These are phyloP conservation scores for Jatropha podagrica DNA, from an alignment of 441 rosid genomes.

Conservation along the genomic window DNA sequence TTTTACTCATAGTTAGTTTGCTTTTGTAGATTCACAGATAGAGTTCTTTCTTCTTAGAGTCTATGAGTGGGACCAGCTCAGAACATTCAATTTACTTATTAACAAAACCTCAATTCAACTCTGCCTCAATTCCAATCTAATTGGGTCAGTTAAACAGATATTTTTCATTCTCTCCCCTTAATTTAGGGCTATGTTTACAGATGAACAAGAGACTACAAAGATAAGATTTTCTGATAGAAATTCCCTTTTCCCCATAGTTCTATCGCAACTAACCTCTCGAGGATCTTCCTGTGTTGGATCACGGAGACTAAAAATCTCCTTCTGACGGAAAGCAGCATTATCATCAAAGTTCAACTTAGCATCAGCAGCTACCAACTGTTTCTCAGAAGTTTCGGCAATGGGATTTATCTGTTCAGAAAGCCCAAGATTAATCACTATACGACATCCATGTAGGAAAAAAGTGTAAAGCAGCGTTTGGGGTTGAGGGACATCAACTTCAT, in stretches of 20 bases:
- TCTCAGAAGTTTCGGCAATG: conserved; percentile 85
- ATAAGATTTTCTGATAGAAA: neutral
- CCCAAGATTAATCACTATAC: conserved; percentile 10
- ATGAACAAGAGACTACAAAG: neutral
- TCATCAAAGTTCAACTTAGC: conserved; percentile 99
- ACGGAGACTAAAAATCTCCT: conserved; percentile 70
- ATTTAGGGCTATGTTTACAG: neutral
- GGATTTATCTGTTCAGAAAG: conserved; percentile 78
- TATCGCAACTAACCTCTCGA: conserved; percentile 61
- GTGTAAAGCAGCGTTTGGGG: neutral
- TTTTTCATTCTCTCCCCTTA: neutral
- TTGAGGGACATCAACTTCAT: neutral
- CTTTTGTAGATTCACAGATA: neutral
- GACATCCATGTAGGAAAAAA: conserved; percentile 9
- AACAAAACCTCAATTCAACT: neutral
- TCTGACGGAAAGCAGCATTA: conserved; percentile 90
- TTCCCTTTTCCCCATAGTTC: neutral
- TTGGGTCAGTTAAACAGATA: neutral
- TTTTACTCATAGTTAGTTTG: neutral
- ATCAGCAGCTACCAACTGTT: conserved; percentile 95
- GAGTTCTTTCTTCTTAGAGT: neutral
- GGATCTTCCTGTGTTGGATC: conserved; percentile 99
- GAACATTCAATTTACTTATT: neutral
- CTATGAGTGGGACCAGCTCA: neutral
- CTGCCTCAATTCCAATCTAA: neutral